phyloP scores from a whole-genome alignment of 1,139 yeast species.

The Blastobotrys malaysiensis region DNA sequence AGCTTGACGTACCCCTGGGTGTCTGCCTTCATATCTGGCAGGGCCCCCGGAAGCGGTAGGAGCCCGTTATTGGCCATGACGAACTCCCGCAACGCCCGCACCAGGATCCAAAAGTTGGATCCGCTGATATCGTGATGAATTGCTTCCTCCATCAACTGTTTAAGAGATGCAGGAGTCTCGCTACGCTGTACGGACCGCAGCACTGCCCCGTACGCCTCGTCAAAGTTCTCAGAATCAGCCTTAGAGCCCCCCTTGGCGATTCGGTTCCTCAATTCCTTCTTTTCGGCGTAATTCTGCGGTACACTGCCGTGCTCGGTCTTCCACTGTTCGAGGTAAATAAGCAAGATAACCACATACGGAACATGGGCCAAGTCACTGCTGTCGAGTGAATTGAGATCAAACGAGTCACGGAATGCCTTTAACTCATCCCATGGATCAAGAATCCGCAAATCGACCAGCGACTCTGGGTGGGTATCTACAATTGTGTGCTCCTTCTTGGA shows the following conservation, averaged over 20 bases:
- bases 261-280: constrained; percentile 42
- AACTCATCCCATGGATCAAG: constrained; percentile 75
- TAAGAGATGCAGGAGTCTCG: constrained; percentile 37
- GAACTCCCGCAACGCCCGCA: constrained; percentile 51
- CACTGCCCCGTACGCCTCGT: constrained; percentile 62
- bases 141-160: constrained; percentile 11
- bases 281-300: constrained; percentile 46
- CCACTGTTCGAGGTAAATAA: constrained; percentile 52
- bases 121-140: background rate
- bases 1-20: constrained; percentile 57
- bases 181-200: constrained; percentile 41
- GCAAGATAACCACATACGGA: constrained; percentile 66
- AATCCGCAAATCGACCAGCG: constrained; percentile 62
- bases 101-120: constrained; percentile 53
- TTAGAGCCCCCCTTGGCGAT: constrained; percentile 34
- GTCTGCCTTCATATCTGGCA: constrained; percentile 89
- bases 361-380: constrained; percentile 59
- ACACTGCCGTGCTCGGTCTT: constrained; percentile 32
- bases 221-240: constrained; percentile 42
- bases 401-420: constrained; percentile 44
- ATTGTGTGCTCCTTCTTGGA: constrained; percentile 54
- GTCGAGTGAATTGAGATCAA: constrained; percentile 44
- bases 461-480: constrained; percentile 70
- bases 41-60: constrained; percentile 65
- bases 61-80: constrained; percentile 35